Evolutionary conservation across 2,329 filamentous ascomycete species (phyloP).

Genomic region (Botrytis deweyae): DNA sequence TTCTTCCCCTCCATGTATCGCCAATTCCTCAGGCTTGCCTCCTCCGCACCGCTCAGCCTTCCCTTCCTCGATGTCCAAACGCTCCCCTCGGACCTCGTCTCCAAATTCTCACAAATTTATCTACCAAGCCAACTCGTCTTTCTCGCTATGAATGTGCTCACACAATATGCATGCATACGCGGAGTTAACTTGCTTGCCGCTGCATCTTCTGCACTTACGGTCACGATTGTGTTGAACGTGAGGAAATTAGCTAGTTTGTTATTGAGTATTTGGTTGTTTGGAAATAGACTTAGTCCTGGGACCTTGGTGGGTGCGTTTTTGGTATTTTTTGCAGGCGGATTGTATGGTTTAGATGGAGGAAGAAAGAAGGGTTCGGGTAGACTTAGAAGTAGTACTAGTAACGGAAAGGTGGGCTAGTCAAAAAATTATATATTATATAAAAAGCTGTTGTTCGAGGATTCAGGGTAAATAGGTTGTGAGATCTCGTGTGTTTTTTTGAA

Average conservation of each 20-base stretch:
- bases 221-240: conserved; percentile 95
- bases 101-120: conserved; percentile 39
- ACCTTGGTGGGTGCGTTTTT: conserved; percentile 79
- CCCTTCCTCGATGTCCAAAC: conserved; percentile 33
- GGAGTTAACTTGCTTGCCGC: conserved; percentile 94
- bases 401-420: conserved; percentile 21
- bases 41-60: conserved; percentile 61
- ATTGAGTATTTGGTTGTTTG: conserved; percentile 91
- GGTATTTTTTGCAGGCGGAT: conserved; percentile 85
- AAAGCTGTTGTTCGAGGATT: not conserved
- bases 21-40: conserved; percentile 62
- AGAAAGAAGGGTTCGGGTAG: conserved; percentile 11
- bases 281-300: conserved; percentile 72
- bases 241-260: conserved; percentile 89
- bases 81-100: conserved; percentile 44
- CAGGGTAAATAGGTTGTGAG: not conserved
- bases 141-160: conserved; percentile 74
- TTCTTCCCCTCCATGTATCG: conserved; percentile 64
- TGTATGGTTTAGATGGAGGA: conserved; percentile 75
- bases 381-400: conserved; percentile 12
- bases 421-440: conserved; percentile 12
- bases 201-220: conserved; percentile 84
- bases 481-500: not conserved
- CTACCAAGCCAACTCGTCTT: conserved; percentile 71
- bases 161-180: conserved; percentile 92